phyloP scores from a whole-genome alignment of 805 yeast species.

The Hemisphaericaspora nanyangensis region DNA sequence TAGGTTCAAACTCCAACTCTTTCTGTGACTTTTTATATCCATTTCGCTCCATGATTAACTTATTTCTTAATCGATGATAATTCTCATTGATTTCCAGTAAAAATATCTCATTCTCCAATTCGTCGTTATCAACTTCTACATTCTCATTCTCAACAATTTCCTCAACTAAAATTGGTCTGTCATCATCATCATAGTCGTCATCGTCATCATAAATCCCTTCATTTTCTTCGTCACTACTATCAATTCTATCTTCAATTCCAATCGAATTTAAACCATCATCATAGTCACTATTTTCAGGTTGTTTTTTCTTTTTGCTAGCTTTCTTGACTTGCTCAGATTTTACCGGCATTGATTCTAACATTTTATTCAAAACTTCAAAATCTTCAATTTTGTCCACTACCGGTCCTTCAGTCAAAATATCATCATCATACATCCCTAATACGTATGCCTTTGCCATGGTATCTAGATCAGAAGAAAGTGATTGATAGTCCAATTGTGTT shows the following conservation, averaged over 20 bases:
- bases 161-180: conserved; percentile 37
- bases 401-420: conserved; percentile 51
- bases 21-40: conserved; percentile 45
- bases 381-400: conserved; percentile 53
- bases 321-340: conserved; percentile 1
- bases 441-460: conserved; percentile 59
- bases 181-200: conserved; percentile 35
- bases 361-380: conserved; percentile 47
- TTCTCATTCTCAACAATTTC: conserved; percentile 40
- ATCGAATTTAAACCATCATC: conserved; percentile 15
- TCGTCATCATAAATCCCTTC: conserved; percentile 18
- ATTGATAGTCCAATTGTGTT: conserved; percentile 37
- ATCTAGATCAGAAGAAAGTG: conserved; percentile 45
- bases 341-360: conserved; percentile 36
- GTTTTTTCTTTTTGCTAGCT: neutral
- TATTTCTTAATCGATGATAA: conserved; percentile 54
- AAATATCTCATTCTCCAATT: conserved; percentile 26
- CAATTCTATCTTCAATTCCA: conserved; percentile 24
- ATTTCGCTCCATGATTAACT: conserved; percentile 38
- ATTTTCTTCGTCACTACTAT: conserved; percentile 32
- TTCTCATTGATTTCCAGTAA: conserved; percentile 49
- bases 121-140: conserved; percentile 11
- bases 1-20: conserved; percentile 61
- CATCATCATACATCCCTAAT: conserved; percentile 61
- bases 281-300: conserved; percentile 1